These are phyloP conservation scores for Saccharomyces hybrid DNA, from an alignment of 1,139 yeast genomes.

Conservation along the genomic window DNA sequence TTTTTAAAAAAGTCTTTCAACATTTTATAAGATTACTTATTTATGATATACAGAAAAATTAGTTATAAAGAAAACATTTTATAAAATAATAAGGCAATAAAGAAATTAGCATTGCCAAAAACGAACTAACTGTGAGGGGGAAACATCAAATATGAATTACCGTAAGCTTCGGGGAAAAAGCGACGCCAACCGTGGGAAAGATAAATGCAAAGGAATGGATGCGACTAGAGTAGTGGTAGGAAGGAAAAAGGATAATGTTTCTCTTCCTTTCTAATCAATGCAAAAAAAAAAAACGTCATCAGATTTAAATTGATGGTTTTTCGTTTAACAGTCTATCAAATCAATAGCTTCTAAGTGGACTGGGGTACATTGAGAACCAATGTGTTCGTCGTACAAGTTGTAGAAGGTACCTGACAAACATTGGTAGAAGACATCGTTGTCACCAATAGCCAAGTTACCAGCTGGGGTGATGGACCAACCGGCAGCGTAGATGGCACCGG, in stretches of 20 bases:
- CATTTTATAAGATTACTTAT: neutral
- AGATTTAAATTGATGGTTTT: neutral
- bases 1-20: neutral
- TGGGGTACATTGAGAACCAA: constrained; percentile 58
- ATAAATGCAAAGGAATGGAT: constrained; percentile 11
- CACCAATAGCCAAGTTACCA: constrained; percentile 65
- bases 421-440: constrained; percentile 60
- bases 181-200: neutral
- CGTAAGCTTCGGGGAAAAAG: neutral
- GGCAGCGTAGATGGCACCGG: constrained; percentile 74
- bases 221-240: constrained; percentile 4
- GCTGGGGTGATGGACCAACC: constrained; percentile 64
- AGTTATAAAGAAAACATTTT: neutral
- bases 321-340: constrained; percentile 48
- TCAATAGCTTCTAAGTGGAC: constrained; percentile 60
- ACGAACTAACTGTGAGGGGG: neutral
- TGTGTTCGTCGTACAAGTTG: constrained; percentile 67
- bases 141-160: neutral
- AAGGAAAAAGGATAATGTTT: neutral
- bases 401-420: constrained; percentile 74
- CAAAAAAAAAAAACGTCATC: neutral
- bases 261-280: neutral
- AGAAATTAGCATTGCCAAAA: neutral
- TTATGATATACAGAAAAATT: constrained; percentile 1
- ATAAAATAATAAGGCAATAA: neutral